Base-by-base conservation (phyloP, 2,329 filamentous ascomycete genomes). In the Cladophialophora chaetospira region DNA sequence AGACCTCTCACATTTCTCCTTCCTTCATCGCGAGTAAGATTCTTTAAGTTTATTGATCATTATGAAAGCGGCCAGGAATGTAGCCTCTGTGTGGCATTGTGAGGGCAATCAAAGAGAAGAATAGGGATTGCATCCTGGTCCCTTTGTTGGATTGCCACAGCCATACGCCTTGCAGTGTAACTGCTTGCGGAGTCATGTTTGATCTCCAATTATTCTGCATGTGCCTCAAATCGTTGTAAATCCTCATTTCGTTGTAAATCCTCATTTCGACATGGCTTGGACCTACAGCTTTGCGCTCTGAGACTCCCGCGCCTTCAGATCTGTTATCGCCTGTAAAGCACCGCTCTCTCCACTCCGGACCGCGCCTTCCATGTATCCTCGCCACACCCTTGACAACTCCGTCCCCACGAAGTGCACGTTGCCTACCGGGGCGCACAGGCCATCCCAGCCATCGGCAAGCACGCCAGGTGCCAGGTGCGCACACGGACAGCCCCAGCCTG, bases 351-450 rank as follows among this genome's bases (percentile, higher is more conserved):
- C 81, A 47, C 71, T 76, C 4, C 75, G 63, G 9, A 84, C 69
- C 0, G 82, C 82, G 1, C 82, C 82, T 58, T 84, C 82, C 79
- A 84, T 82, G 63, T 83, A 83, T 0, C 81, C 81, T 53, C 78
- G 79, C 81, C 81, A 84, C 55, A 79, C 74, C 2, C 64, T 70
- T 0, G 76, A 74, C 1, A 76, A 79, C 70, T 84, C 82, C 0
- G 81, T 82, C 0, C 82, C 81, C 2, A 75, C 79, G 61, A 83
- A 84, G 61, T 83, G 76, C 3, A 82, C 25, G 28, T 77, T 71
- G 4, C 74, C 70, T 45, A 69, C 67, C 0, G 69, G 63, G 26
- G 71, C 66, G n/a, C 73, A 65, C 8, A 79, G 58, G 3, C 65
- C 66, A 9, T 72, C 65, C 0, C 69, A 71, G 0, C 69, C 64